Base-by-base conservation (phyloP, 2,329 filamentous ascomycete species). In the Aurifilum marmelostoma region DNA sequence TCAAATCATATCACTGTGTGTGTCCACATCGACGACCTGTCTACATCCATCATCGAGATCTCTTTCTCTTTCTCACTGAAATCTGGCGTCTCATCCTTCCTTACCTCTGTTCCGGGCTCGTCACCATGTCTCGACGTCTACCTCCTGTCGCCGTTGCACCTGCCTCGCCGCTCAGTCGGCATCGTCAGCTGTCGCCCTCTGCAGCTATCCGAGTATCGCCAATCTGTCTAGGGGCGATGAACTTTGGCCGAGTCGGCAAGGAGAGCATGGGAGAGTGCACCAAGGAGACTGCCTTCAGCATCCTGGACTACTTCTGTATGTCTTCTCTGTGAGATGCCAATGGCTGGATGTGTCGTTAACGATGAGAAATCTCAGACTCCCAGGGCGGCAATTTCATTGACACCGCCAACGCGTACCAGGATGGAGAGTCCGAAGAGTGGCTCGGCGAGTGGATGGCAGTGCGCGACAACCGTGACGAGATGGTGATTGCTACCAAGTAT, bases 301-400 rank as follows among this genome's bases (percentile, higher is more conserved):
- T 65, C 32, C 63, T 65, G 24, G 63, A 65, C n/a, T 37, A 59
- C 32, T 59, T 59, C 56, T 59, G 56, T 59, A 59, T n/a, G 56
- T 59, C 6, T 29, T 8, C 5, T 6, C 29, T 29, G 18, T 21
- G 32, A 29, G 6, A 9, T 18, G 18, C 4, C 14, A 18, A 5
- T 56, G 52, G 12, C 27, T 29, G 11, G 7, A 32, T 18, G 52
- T 32, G 14, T 56, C 6, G 6, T 62, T 62, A 37, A 62, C 34
- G 2, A 27, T 29, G 37, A 14, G 9, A 12, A 8, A 29, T 43
- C 16, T 5, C 12, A 62, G 59, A 62, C 37, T 62, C 34, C 16
- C 59, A 62, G 24, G 0, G 78, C 69, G 91, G 91, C 37, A 93
- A 92, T 79, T 92, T 92, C 77, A 89, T 93, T 75, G 91, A 93